Conservation (phyloP, 441 rosid species). For the Populus trichocarpa region DNA sequence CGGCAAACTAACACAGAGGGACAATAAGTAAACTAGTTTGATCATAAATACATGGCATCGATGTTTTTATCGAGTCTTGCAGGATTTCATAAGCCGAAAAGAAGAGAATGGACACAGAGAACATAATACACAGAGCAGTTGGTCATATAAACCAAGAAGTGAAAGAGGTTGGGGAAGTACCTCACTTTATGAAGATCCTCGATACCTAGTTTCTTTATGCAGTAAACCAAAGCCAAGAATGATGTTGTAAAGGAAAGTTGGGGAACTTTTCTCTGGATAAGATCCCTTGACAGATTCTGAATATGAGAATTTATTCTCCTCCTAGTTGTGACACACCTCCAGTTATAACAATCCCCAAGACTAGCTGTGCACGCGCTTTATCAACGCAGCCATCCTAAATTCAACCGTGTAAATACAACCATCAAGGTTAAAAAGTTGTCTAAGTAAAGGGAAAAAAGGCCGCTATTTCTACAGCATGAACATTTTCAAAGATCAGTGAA, state of each 20-base stretch:
- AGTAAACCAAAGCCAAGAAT: not conserved
- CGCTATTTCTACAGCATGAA: not conserved
- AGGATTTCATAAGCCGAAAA: not conserved
- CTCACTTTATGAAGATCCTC: not conserved
- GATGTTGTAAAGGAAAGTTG: not conserved
- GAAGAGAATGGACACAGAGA: not conserved
- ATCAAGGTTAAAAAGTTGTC: no score
- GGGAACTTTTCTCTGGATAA: not conserved
- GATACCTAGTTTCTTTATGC: not conserved
- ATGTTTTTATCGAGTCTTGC: not conserved
- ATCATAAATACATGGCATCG: not conserved
- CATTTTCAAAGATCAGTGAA: not conserved
- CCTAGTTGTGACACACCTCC: not conserved
- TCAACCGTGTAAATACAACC: not conserved
- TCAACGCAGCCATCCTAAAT: not conserved
- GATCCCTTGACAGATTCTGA: not conserved
- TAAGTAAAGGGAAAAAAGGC: no score
- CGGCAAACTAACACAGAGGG: conserved; percentile 2
- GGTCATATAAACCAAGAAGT: not conserved
- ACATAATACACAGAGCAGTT: not conserved
- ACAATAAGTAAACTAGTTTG: not conserved
- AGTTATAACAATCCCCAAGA: not conserved
- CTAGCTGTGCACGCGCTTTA: not conserved
- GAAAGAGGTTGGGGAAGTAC: not conserved
- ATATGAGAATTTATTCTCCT: not conserved